Evolutionary conservation across 2,329 filamentous ascomycete species (phyloP), one percentile per base, ranked within the genome.

Genomic region (Ophiostoma sp.): DNA sequence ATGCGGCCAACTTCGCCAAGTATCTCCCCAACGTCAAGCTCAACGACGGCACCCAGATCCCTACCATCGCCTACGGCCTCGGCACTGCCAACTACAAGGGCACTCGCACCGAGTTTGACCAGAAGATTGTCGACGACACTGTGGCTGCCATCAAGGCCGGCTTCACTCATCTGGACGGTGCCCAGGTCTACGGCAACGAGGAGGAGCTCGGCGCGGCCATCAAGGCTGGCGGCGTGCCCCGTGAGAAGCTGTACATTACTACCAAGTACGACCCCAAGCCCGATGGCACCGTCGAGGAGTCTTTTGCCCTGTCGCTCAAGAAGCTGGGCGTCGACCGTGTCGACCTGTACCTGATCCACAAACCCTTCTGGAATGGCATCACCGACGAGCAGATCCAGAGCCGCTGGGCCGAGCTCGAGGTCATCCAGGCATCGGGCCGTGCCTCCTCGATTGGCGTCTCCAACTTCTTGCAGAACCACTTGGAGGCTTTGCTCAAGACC

Each of bases 381-480:
- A 79, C 82, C 70, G 84, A 84, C 11, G 82, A 82, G 73, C 83
- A 87, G 48, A 81, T 94, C 80, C 92, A 89, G 79, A 76, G 80
- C 61, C 84, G 84, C 73, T 91, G 89, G 89, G 85, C 86, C 55
- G 85, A 88, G 72, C 79, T 91, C 76, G 89, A 92, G 78, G 88
- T 88, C 39, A 89, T 95, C 85, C 86, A 90, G 79, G 87, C 87
- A 61, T 87, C 88, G 1, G 91, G 91, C 75, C 88, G 88, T 75
- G 90, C 89, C 68, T 87, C 85, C 76, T 89, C 90, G 72, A 94
- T 96, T 77, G 93, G 93, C 70, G 90, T 96, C 17, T 93, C 91
- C 78, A 96, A 95, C 83, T 95, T 92, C 79, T 78, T 88, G 42
- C 82, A 85, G 77, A 79, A 82, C 59, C 83, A 92, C 76, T 81